Percentiles rank a stretch among this genome's conserved stretches.
Conservation (phyloP, 2,329 filamentous ascomycete genomes). For the Tolypocladium pustulatum region DNA sequence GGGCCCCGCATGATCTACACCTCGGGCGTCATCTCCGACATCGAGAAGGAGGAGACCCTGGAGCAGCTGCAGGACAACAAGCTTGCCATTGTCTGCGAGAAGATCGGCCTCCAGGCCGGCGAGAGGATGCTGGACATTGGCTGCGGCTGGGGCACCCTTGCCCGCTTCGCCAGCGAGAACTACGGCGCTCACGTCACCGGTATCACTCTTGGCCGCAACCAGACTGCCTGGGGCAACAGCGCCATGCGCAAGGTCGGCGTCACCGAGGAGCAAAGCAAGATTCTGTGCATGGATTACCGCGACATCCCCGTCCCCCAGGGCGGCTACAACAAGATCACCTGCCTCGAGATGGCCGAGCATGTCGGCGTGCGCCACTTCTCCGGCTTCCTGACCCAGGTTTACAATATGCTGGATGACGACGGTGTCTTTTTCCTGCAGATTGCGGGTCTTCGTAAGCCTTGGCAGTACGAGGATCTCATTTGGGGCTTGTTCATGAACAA, state of each 20-base stretch:
- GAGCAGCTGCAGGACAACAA: constrained; percentile 99
- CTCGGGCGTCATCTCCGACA: constrained; percentile 83
- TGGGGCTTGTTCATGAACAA: constrained; percentile 99
- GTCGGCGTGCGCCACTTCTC: constrained; percentile 86
- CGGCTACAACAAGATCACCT: constrained; percentile 86
- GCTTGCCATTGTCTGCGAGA: constrained; percentile 87
- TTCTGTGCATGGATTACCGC: constrained; percentile 95
- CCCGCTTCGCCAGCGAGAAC: constrained; percentile 85
- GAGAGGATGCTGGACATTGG: constrained; percentile 88
- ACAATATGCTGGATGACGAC: constrained; percentile 94
- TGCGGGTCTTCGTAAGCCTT: constrained; percentile 82
- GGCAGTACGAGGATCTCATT: constrained; percentile 96
- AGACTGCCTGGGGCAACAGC: constrained; percentile 93
- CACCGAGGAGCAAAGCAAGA: constrained; percentile 76
- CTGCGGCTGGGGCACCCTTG: constrained; percentile 95
- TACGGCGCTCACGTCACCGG: constrained; percentile 80
- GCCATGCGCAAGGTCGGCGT: constrained; percentile 76
- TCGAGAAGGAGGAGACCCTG: constrained; percentile 76
- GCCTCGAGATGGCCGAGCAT: constrained; percentile 97
- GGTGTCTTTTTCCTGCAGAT: constrained; percentile 95
- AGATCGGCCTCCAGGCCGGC: constrained; percentile 73
- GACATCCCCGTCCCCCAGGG: constrained; percentile 69
- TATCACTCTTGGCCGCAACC: constrained; percentile 90
- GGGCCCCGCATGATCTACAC: constrained; percentile 99
- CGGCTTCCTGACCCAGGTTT: constrained; percentile 72